Conservation (phyloP, 768 basidiomycete genomes). For the Lentinula edodes region DNA sequence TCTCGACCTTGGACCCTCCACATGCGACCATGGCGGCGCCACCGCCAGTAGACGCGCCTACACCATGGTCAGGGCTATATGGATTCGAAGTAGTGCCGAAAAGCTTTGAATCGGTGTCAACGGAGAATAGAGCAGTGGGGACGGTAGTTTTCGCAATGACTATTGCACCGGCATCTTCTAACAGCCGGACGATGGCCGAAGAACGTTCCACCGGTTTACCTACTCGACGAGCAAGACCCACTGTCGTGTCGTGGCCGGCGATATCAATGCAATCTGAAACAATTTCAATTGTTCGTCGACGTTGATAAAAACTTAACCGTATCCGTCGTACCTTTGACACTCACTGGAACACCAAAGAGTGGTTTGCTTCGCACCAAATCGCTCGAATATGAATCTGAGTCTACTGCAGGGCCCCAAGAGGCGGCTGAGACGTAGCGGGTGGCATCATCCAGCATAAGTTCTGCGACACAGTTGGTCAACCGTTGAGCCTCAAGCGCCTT, state of each 20-base stretch:
- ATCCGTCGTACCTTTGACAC: slow-evolving; percentile 50
- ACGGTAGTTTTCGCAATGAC: slow-evolving; percentile 60
- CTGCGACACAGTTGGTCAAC: slow-evolving; percentile 64
- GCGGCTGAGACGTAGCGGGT: slow-evolving; percentile 30
- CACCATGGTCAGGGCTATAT: slow-evolving; percentile 43
- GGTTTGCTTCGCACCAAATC: slow-evolving; percentile 36
- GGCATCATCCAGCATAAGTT: slow-evolving; percentile 52
- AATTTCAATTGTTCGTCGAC: background rate
- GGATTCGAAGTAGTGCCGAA: slow-evolving; percentile 64
- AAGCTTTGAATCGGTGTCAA: slow-evolving; percentile 55
- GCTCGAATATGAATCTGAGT: slow-evolving; percentile 26
- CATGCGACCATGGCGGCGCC: slow-evolving; percentile 63
- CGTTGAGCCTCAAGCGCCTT: slow-evolving; percentile 47
- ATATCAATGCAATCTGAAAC: slow-evolving; percentile 39
- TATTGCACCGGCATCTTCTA: slow-evolving; percentile 60
- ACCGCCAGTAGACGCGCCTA: slow-evolving; percentile 67
- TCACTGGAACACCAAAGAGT: slow-evolving; percentile 63
- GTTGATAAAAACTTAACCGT: background rate
- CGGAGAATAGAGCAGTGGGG: slow-evolving; percentile 48
- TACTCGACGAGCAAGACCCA: slow-evolving; percentile 52
- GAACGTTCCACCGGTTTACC: slow-evolving; percentile 39
- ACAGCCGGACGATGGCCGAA: slow-evolving; percentile 48
- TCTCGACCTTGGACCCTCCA: slow-evolving; percentile 60
- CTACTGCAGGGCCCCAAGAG: slow-evolving; percentile 34
- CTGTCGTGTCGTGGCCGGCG: slow-evolving; percentile 52